Evolutionary conservation across 176 grass and related monocot genomes (phyloP).

Genomic region (Triticum aestivum): DNA sequence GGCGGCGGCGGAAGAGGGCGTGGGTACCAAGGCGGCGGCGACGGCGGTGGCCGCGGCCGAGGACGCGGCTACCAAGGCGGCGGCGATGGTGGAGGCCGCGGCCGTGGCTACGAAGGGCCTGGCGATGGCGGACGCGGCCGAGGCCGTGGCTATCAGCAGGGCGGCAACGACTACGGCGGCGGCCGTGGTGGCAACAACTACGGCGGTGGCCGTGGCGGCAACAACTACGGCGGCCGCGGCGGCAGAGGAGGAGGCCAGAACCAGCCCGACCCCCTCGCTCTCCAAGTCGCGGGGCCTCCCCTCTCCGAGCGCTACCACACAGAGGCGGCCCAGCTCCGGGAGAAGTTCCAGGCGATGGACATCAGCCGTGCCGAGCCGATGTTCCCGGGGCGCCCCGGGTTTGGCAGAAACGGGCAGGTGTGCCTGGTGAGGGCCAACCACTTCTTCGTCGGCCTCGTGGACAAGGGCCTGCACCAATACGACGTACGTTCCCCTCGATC

Average conservation of each 20-base stretch:
- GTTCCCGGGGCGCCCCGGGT: conserved; percentile 48
- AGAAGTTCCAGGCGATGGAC: conserved; percentile 16
- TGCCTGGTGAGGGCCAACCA: conserved; percentile 58
- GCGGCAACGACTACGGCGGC: background rate
- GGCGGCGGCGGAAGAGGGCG: background rate
- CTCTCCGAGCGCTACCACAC: conserved; percentile 5
- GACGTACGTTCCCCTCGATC: conserved; percentile 29
- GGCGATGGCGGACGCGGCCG: no score
- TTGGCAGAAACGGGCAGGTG: background rate
- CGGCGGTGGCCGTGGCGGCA: background rate
- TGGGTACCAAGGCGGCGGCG: background rate
- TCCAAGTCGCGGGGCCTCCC: conserved; percentile 19
- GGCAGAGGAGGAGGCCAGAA: background rate
- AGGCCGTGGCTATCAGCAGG: background rate
- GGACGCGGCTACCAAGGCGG: background rate
- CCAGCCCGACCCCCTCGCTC: background rate
- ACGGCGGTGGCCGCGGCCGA: background rate
- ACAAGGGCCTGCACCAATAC: conserved; percentile 61
- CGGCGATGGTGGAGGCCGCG: background rate
- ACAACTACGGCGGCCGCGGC: background rate
- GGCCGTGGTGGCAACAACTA: background rate
- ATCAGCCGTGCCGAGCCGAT: conserved; percentile 6
- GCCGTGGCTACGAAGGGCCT: background rate
- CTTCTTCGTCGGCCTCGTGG: conserved; percentile 55
- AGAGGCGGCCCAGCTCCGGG: background rate